A percentile compares a stretch with the other conserved stretches of the same genome.
Conservation (phyloP, 192 early-diverging fungal species). For the Dissophora ornata region DNA sequence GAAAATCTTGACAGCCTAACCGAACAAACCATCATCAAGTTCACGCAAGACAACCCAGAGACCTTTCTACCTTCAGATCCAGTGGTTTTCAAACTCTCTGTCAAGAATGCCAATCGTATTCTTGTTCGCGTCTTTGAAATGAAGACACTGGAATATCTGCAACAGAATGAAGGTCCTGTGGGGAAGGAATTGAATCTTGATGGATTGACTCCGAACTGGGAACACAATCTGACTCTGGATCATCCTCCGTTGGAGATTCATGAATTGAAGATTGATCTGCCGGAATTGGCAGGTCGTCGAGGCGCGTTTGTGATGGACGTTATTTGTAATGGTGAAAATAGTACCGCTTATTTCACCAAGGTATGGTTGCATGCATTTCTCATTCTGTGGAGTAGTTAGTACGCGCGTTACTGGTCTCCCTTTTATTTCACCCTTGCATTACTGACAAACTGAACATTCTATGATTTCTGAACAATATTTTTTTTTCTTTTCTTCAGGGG, state of each 20-base stretch:
- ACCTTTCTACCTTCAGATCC: constrained; percentile 45
- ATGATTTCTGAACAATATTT: too few species aligned
- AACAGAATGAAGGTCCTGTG: constrained; percentile 10
- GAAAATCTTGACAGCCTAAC: constrained; percentile 11
- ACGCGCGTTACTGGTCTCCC: too few species aligned
- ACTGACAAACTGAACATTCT: too few species aligned
- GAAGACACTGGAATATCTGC: constrained; percentile 58
- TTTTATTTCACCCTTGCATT: neutral
- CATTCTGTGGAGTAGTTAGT: too few species aligned
- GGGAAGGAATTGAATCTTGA: constrained; percentile 46
- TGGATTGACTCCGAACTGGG: constrained; percentile 62
- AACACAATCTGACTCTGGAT: constrained; percentile 30
- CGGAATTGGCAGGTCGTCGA: constrained; percentile 53
- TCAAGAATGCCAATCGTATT: constrained; percentile 57
- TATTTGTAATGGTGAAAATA: constrained; percentile 54
- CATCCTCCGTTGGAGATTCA: constrained; percentile 48
- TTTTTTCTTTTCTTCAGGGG: constrained; percentile 43
- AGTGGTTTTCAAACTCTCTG: constrained; percentile 36
- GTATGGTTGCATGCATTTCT: constrained; percentile 18
- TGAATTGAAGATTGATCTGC: constrained; percentile 21
- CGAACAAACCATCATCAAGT: constrained; percentile 31
- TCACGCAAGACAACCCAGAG: constrained; percentile 13
- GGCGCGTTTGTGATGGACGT: constrained; percentile 64
- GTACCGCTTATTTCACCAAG: constrained; percentile 57
- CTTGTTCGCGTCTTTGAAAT: constrained; percentile 58